Percentiles rank a stretch among this genome's conserved stretches.
Conservation (phyloP, 2,329 filamentous ascomycete species). For the Gremmenia infestans region DNA sequence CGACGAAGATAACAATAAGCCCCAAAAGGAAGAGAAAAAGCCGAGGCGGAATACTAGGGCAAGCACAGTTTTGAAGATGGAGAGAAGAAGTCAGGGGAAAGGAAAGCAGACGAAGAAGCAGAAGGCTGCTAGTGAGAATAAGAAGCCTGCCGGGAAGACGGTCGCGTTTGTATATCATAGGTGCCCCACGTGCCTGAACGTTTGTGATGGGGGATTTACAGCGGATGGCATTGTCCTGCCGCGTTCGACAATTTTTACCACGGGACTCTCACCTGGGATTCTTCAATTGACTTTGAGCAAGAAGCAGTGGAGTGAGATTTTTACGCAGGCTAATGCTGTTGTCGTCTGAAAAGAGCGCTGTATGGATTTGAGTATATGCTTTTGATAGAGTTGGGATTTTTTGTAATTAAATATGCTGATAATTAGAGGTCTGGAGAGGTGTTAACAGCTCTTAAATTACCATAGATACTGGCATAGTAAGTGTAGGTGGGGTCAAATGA, state of each 20-base stretch:
- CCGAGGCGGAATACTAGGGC: neutral
- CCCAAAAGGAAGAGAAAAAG: neutral
- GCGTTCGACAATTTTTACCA: too few relatives aligned
- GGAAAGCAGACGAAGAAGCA: neutral
- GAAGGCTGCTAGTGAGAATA: neutral
- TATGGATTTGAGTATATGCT: neutral
- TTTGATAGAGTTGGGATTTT: neutral
- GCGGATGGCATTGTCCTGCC: too few relatives aligned
- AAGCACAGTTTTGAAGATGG: neutral
- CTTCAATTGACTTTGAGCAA: neutral
- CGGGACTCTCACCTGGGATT: neutral
- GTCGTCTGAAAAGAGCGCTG: neutral
- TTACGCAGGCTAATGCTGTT: neutral
- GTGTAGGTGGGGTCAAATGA: too few relatives aligned
- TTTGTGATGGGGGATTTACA: neutral
- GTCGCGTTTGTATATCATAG: neutral
- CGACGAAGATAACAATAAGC: neutral
- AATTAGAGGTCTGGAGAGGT: neutral
- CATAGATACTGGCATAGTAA: too few relatives aligned
- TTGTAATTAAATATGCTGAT: neutral
- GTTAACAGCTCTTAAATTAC: too few relatives aligned
- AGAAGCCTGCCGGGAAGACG: neutral
- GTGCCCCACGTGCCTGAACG: neutral
- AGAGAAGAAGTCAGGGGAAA: neutral
- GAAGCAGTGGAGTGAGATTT: neutral